A percentile compares a stretch with the other conserved stretches of the same genome.
These are phyloP conservation scores for Verticillium tricorpus DNA, from an alignment of 2,329 filamentous ascomycete species.

Conservation along the genomic window DNA sequence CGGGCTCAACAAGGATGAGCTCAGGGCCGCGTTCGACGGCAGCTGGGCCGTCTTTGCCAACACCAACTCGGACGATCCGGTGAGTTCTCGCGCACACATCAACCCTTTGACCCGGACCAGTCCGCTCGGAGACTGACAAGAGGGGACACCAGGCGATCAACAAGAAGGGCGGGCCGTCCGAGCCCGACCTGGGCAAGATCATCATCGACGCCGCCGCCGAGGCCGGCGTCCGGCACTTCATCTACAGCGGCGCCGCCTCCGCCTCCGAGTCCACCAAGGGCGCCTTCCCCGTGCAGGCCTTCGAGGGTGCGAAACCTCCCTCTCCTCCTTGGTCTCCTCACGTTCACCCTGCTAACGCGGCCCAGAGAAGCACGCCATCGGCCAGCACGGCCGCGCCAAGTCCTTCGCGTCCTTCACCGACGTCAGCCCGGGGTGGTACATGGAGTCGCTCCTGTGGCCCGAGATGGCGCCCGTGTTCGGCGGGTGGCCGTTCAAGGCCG, in stretches of 20 bases:
- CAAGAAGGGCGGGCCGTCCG: slow-evolving; percentile 20
- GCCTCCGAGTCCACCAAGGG: slow-evolving; percentile 27
- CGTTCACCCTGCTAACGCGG: neutral
- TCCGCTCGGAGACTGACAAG: neutral
- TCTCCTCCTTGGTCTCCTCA: neutral
- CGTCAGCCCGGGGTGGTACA: slow-evolving; percentile 34
- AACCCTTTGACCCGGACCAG: too few species aligned
- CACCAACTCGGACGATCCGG: slow-evolving; percentile 24
- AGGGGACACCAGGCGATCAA: slow-evolving; percentile 10
- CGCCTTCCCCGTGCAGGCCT: slow-evolving; percentile 21
- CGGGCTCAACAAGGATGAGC: slow-evolving; percentile 17
- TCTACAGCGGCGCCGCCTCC: slow-evolving; percentile 30
- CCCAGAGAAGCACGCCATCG: slow-evolving; percentile 31
- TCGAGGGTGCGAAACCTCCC: slow-evolving; percentile 24
- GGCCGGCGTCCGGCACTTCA: slow-evolving; percentile 27
- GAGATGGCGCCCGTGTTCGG: slow-evolving; percentile 22
- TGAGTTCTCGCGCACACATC: neutral
- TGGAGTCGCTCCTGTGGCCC: slow-evolving; percentile 27
- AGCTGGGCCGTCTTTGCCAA: slow-evolving; percentile 29
- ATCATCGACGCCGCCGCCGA: slow-evolving; percentile 27
- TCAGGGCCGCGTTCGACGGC: slow-evolving; percentile 21
- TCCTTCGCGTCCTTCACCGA: slow-evolving; percentile 29
- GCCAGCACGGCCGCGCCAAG: slow-evolving; percentile 27
- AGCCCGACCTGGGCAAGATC: slow-evolving; percentile 28
- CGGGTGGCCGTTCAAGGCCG: slow-evolving; percentile 31